Evolutionary conservation across 2,329 filamentous ascomycete species (phyloP), one percentile per base, ranked within the genome.

Genomic region (Pseudovirgaria hyperparasitica): DNA sequence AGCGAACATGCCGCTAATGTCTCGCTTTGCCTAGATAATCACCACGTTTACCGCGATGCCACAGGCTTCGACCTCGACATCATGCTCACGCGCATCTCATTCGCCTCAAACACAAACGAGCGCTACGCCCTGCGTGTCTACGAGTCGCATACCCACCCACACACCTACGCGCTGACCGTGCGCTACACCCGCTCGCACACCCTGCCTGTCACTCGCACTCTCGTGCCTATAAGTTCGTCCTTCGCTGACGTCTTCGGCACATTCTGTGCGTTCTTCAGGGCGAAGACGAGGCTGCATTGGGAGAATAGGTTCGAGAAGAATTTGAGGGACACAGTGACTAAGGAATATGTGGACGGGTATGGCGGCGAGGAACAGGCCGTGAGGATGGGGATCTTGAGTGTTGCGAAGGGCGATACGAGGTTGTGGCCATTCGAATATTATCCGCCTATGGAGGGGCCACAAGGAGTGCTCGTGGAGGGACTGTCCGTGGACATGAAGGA

Each of bases 1-100:
- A 16, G 14, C n/a, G 19, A 31, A 25, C 28, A 25, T 28, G 25
- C 27, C 23, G 11, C 19, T 25, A 20, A 29, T 17, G 14, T 3
- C 11, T 14, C 27, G 12, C 19, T 22, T 31, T 17, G 24, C 31
- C 76, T 22, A 31, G 73, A 62, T 18, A 56, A 70, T 49, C 24
- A 74, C 42, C 72, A 72, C 33, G 50, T 80, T 33, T 84, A 78
- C 50, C 54, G 51, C 11, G 81, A 90, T 45, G 29, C 41, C 3
- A 65, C 65, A 0, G 67, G 64, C 25, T 81, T 82, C 45, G 49
- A 58, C 4, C 84, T 82, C 52, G 62, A 74, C 28, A 54, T 81
- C 31, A 60, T 62, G 0, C 54, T 90, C 9, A 63, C 63, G 3
- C 68, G 77, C 16, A 46, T 43, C 44, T 67, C 52, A 49, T 61